These are phyloP conservation scores for Cadophora sp. DNA, from an alignment of 2,329 filamentous ascomycete species.

Conservation along the genomic window DNA sequence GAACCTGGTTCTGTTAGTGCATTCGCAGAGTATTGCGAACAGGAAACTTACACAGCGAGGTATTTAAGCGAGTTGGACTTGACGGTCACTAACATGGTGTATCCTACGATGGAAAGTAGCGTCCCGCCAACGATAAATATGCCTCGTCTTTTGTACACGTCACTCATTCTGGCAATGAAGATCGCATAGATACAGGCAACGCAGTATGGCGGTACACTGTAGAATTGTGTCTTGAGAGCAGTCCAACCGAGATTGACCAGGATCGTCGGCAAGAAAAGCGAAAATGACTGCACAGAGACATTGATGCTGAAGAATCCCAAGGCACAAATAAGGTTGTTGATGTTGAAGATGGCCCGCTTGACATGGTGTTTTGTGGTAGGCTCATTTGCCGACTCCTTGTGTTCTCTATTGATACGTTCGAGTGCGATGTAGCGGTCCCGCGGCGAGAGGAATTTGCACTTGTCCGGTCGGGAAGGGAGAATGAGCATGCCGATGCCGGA, in stretches of 20 bases:
- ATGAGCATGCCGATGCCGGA: slow-evolving; percentile 51
- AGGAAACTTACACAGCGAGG: slow-evolving; percentile 43
- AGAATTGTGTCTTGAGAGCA: slow-evolving; percentile 53
- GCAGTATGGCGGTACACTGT: slow-evolving; percentile 57
- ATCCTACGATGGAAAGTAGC: slow-evolving; percentile 42
- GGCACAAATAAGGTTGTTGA: slow-evolving; percentile 33
- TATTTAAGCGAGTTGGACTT: slow-evolving; percentile 46
- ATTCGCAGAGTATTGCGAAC: neutral
- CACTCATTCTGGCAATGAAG: slow-evolving; percentile 54
- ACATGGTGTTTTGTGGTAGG: slow-evolving; percentile 48
- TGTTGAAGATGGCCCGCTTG: slow-evolving; percentile 49
- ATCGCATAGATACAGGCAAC: slow-evolving; percentile 67
- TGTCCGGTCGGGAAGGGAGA: slow-evolving; percentile 48
- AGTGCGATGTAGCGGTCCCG: slow-evolving; percentile 50
- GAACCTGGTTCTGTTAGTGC: slow-evolving; percentile 39
- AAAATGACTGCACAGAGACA: slow-evolving; percentile 52
- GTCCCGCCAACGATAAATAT: slow-evolving; percentile 56
- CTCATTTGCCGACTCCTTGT: slow-evolving; percentile 48
- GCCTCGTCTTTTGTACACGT: slow-evolving; percentile 52
- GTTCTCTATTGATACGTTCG: slow-evolving; percentile 49
- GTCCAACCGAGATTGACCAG: slow-evolving; percentile 39
- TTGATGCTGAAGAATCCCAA: slow-evolving; percentile 47
- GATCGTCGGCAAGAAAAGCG: slow-evolving; percentile 60
- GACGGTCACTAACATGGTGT: slow-evolving; percentile 45
- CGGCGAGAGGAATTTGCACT: slow-evolving; percentile 50